Evolutionary conservation across 1,139 yeast species (phyloP).

Genomic region (Eremothecium sinecaudum): DNA sequence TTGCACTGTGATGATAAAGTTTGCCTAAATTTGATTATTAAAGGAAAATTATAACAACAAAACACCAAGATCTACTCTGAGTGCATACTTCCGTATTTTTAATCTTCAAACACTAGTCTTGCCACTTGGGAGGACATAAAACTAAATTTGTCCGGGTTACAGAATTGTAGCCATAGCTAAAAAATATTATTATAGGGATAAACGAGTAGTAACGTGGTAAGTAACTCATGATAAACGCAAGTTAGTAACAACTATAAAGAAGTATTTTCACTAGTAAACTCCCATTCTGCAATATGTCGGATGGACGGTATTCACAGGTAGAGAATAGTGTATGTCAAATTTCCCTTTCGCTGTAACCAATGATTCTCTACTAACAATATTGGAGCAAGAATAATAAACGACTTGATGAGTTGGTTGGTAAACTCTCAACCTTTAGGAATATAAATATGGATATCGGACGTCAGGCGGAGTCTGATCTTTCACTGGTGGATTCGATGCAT

Average conservation of each 20-base stretch:
- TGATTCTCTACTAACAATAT: background rate
- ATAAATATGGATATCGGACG: slow-evolving; percentile 56
- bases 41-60: slow-evolving; percentile 30
- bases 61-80: slow-evolving; percentile 37
- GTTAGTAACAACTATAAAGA: no score
- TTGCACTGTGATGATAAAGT: slow-evolving; percentile 33
- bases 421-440: slow-evolving; percentile 49
- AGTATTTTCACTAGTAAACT: no score
- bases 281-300: no score
- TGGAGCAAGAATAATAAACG: slow-evolving; percentile 44
- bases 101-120: no score
- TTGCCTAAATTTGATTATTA: slow-evolving; percentile 27
- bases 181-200: no score
- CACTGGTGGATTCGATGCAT: slow-evolving; percentile 47
- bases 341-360: no score
- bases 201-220: no score
- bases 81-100: background rate
- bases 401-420: slow-evolving; percentile 50
- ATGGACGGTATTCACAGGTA: slow-evolving; percentile 35
- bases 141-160: no score
- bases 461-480: slow-evolving; percentile 48
- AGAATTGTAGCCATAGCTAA: no score
- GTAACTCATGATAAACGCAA: no score
- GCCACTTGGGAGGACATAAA: no score
- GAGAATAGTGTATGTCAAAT: slow-evolving; percentile 33